A percentile compares a stretch with the other conserved stretches of the same genome.
Evolutionary conservation across 495 filamentous ascomycete species (phyloP).

Genomic region (Aspergillus leporis): DNA sequence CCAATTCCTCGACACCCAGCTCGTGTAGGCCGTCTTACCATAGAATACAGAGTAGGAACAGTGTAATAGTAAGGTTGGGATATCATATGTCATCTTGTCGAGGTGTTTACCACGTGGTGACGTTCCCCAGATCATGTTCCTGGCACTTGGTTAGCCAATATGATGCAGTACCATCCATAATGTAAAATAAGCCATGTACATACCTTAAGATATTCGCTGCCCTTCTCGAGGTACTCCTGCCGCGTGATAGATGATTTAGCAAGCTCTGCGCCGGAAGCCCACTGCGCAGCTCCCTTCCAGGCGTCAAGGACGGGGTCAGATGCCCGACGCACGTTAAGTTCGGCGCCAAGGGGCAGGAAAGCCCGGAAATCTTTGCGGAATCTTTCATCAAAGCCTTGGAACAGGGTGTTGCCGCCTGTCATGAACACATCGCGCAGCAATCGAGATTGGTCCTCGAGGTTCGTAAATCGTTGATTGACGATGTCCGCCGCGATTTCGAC

Average conservation of each 20-base stretch:
- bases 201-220: slow-evolving; percentile 83
- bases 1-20: not conserved
- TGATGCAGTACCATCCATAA: not conserved
- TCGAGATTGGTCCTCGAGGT: slow-evolving; percentile 55
- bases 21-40: not conserved
- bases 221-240: slow-evolving; percentile 82
- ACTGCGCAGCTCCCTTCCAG: slow-evolving; percentile 88
- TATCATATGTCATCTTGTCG: not conserved
- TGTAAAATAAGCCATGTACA: slow-evolving; percentile 11
- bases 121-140: slow-evolving; percentile 84
- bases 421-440: slow-evolving; percentile 86
- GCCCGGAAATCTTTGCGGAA: slow-evolving; percentile 69
- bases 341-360: slow-evolving; percentile 67
- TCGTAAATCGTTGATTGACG: slow-evolving; percentile 70
- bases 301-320: slow-evolving; percentile 77
- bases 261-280: slow-evolving; percentile 52
- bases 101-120: slow-evolving; percentile 32
- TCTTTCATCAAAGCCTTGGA: slow-evolving; percentile 82
- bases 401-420: slow-evolving; percentile 90
- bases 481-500: slow-evolving; percentile 88
- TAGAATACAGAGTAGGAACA: not conserved
- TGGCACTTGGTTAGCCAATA: slow-evolving; percentile 30
- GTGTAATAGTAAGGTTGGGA: not conserved
- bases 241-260: slow-evolving; percentile 55
- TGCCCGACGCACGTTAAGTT: slow-evolving; percentile 67